Base-by-base conservation (phyloP, 345 rosid genomes). In the Populus pruinosa region DNA sequence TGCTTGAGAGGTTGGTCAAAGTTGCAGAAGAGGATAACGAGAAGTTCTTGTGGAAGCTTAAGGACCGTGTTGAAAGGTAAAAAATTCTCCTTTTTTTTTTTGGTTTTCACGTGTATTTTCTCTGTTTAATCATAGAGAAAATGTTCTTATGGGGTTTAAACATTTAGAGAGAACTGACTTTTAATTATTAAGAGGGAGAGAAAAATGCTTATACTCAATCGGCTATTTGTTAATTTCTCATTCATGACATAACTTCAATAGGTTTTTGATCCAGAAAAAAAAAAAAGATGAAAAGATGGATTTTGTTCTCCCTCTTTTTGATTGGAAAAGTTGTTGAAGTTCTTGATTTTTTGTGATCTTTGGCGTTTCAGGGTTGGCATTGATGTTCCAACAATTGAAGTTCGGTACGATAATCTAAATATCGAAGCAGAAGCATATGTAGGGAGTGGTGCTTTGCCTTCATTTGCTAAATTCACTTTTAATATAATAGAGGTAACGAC, bases 391-490 rank as follows among this genome's bases (percentile, higher is more conserved):
- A 80, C 87, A 5, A 79, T 85, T n/a, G 88, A 87, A 82, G 87
- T 87, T 5, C 75, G 86, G 69, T 88, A 80, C 35, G 85, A 87
- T 69, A 80, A 83, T 75, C 64, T 88, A 53, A 84, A 79, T 43
- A 35, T 87, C 18, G 87, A 83, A 67, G 95, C 90, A 43, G 89
- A 89, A 85, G 89, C 90, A 65, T 77, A 83, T 69, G 91, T 84
- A 0, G 95, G 91, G 77, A 82, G 89, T 77, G 87, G 88, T 81
- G 91, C 97, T 59, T 83, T 90, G 76, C 93, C 95, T 4, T 67
- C 92, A 6, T 62, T 90, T n/a, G 2, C 88, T 65, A 91, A 86
- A 61, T 91, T 87, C 87, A 68, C 65, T 38, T 12, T 68, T 11
- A 80, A 82, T 53, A 77, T 89, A 27, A 27, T 83, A 2, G 95